These are phyloP conservation scores for Saccharomyces mikatae DNA, from an alignment of 805 yeast genomes.

Conservation along the genomic window DNA sequence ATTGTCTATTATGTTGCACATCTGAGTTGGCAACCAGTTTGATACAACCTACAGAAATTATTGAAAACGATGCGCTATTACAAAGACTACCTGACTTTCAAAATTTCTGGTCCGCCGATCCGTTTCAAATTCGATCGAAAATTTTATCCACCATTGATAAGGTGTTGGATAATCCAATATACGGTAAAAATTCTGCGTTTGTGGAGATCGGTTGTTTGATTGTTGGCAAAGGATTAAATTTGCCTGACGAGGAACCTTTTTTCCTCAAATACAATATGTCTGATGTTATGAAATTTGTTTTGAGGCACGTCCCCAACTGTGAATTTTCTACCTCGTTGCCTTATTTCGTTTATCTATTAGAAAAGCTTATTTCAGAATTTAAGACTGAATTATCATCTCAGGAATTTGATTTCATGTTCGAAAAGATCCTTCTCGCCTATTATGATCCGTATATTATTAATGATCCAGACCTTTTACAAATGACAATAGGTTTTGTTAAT, in stretches of 20 bases:
- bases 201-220: slow-evolving; percentile 59
- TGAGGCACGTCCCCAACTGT: slow-evolving; percentile 17
- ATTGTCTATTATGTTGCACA: slow-evolving; percentile 54
- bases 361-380: slow-evolving; percentile 36
- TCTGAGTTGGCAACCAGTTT: slow-evolving; percentile 67
- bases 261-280: slow-evolving; percentile 23
- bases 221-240: slow-evolving; percentile 31
- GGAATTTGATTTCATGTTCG: slow-evolving; percentile 32
- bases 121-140: slow-evolving; percentile 36
- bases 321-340: slow-evolving; percentile 35
- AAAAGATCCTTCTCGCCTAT: slow-evolving; percentile 33
- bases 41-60: slow-evolving; percentile 44
- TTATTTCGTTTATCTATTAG: slow-evolving; percentile 38
- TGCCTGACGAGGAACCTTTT: slow-evolving; percentile 27
- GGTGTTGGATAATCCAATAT: slow-evolving; percentile 26
- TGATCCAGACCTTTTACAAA: slow-evolving; percentile 56
- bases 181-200: slow-evolving; percentile 39
- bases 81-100: slow-evolving; percentile 23
- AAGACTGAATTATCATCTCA: slow-evolving; percentile 27
- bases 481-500: slow-evolving; percentile 43
- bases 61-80: slow-evolving; percentile 19
- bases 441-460: slow-evolving; percentile 30
- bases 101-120: slow-evolving; percentile 44
- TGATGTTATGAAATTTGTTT: slow-evolving; percentile 23
- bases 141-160: slow-evolving; percentile 39